Evolutionary conservation across 2,329 filamentous ascomycete species (phyloP), one percentile per base, ranked within the genome.

Genomic region (Aspergillus sojae): DNA sequence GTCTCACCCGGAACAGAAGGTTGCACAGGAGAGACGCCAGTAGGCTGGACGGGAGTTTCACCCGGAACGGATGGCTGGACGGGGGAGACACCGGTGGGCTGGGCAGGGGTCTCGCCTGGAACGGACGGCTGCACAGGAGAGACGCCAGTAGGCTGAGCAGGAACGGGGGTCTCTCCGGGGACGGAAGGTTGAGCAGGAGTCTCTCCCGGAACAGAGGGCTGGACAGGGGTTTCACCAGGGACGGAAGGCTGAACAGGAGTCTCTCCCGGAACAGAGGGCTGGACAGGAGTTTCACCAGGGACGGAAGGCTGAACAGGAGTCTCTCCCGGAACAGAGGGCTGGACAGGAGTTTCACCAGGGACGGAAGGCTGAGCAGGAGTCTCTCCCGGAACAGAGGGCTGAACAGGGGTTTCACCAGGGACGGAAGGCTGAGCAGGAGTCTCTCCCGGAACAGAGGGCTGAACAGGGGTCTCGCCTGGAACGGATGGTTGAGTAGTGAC

Each of bases 171-270:
- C 16, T 11, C 32, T 61, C 59, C 30, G 34, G 67, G 62, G 14
- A 36, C 28, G 50, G 63, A 57, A 23, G 69, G 56, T 19, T 50
- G 21, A 30, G 52, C 28, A 14, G 63, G 58, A n/a, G 69, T 60
- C 48, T 63, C 48, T 1, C 11, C 26, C 39, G 67, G 61, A 21
- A 34, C 28, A 52, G 61, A 65, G 52, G 39, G 62, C 30, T 32
- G 41, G 1, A 12, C 12, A 16, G 34, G 34, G 4, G 34, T 36
- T 6, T 36, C 34, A 16, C 11, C 34, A 0, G 34, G 34, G 0
- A 36, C 12, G 2, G 34, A 36, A 1, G 52, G 56, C 36, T 58
- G 61, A 4, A 14, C 26, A 36, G 63, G 58, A n/a, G 69, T 60
- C 52, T 63, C 48, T 2, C 11, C 26, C 34, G 67, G 61, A 21